A percentile compares a stretch with the other conserved stretches of the same genome.
phyloP scores from a whole-genome alignment of 139 green algal species.

The Auxenochlorella pyrenoidosa region DNA sequence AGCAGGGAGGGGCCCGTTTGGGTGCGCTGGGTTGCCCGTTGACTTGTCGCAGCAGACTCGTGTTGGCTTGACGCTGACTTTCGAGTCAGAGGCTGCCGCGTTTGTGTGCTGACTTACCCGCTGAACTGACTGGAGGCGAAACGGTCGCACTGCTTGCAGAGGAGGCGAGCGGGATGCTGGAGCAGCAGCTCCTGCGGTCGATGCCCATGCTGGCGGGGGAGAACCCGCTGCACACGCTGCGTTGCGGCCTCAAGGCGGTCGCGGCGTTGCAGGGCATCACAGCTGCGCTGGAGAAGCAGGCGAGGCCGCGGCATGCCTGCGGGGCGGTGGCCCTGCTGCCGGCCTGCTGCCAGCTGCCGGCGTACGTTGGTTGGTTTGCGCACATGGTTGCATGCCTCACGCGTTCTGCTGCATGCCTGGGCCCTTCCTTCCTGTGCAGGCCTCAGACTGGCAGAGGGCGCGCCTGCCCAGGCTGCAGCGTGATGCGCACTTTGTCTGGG shows the following conservation, averaged over 20 bases:
- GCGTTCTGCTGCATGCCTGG: not conserved
- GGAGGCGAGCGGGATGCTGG: not conserved
- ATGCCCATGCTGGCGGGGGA: not conserved
- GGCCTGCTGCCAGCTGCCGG: no score
- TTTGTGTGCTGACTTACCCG: no score
- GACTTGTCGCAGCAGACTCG: no score
- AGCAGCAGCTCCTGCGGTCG: not conserved
- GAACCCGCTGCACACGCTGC: not conserved
- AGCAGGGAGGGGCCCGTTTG: not conserved
- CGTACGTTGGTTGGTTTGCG: no score
- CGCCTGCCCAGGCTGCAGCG: constrained; percentile 10
- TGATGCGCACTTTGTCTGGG: constrained; percentile 13
- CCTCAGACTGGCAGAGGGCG: not conserved
- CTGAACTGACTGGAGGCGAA: no score
- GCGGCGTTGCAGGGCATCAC: constrained; percentile 1
- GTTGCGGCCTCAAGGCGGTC: not conserved
- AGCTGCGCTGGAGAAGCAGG: constrained; percentile 2
- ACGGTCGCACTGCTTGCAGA: not conserved
- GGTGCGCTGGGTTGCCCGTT: no score
- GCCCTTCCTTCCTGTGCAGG: not conserved
- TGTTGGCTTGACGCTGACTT: no score
- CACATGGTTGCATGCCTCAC: no score
- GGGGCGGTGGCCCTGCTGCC: no score
- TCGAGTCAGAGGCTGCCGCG: no score
- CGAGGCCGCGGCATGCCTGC: not conserved